Evolutionary conservation across 192 early-diverging fungal species (phyloP).

Genomic region (Phlyctochytrium planicorne): DNA sequence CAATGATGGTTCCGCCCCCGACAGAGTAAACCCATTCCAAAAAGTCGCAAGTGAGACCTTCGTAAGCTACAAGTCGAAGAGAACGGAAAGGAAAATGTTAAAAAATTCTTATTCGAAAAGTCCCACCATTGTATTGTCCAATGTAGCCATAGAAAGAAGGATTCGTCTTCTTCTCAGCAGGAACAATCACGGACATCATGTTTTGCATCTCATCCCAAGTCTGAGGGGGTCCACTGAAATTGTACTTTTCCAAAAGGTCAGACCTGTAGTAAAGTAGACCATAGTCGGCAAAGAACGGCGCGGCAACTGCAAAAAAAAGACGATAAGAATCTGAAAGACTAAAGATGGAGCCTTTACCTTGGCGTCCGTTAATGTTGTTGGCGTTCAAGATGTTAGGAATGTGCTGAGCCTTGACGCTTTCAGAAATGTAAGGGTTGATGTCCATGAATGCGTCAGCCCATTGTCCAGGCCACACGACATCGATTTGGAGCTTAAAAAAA

Average conservation of each 20-base stretch:
- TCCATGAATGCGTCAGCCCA: constrained; percentile 20
- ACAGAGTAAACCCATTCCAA: constrained; percentile 20
- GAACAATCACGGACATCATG: constrained; percentile 13
- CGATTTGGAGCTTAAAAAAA: neutral
- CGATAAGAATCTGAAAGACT: neutral
- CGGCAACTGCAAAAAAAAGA: neutral
- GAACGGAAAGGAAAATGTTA: neutral
- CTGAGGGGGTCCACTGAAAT: constrained; percentile 4
- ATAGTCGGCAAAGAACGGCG: constrained; percentile 19
- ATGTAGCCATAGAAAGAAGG: constrained; percentile 21
- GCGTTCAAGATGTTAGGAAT: neutral
- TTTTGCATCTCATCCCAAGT: constrained; percentile 39
- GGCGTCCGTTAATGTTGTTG: neutral
- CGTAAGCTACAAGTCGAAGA: constrained; percentile 12
- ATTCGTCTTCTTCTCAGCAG: constrained; percentile 5
- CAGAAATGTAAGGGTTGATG: constrained; percentile 7
- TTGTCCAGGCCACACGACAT: constrained; percentile 3
- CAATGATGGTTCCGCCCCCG: constrained; percentile 15
- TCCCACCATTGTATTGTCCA: constrained; percentile 24
- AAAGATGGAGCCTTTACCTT: no score
- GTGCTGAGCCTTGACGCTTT: neutral
- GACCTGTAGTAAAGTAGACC: constrained; percentile 11
- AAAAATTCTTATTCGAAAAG: neutral
- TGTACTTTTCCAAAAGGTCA: constrained; percentile 14
- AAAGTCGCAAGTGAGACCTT: constrained; percentile 35